Evolutionary conservation across 331 rosid species (phyloP).

Genomic region (Dryas integrifolia): DNA sequence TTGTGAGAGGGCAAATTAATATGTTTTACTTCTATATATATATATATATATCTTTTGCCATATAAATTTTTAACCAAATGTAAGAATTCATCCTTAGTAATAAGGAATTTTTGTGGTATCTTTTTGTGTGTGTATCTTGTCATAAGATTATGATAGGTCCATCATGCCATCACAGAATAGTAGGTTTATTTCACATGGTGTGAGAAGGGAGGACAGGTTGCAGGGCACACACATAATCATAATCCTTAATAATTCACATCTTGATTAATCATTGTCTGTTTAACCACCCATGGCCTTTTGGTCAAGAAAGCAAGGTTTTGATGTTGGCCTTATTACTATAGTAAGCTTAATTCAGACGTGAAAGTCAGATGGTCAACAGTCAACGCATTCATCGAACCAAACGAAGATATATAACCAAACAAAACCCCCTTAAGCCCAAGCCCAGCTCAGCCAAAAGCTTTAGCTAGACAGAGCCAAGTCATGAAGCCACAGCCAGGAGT

Average conservation of each 20-base stretch:
- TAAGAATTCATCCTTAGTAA: no score
- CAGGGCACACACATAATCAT: background rate
- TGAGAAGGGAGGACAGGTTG: no score
- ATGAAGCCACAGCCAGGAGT: conserved; percentile 23
- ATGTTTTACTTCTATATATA: no score
- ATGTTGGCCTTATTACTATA: conserved; percentile 18
- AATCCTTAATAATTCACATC: conserved; percentile 11
- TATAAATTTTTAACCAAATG: no score
- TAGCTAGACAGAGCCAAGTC: conserved; percentile 23
- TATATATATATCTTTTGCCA: no score
- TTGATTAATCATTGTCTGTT: conserved; percentile 30
- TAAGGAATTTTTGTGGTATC: no score
- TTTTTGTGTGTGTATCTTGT: no score
- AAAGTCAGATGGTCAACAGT: conserved; percentile 17
- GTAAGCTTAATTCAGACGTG: background rate
- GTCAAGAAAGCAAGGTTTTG: conserved; percentile 26
- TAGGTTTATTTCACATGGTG: no score
- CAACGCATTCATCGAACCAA: conserved; percentile 18
- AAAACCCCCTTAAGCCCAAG: conserved; percentile 1
- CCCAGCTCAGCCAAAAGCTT: background rate
- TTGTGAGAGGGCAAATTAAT: no score
- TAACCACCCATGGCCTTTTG: conserved; percentile 19
- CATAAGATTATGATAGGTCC: no score
- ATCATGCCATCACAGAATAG: no score
- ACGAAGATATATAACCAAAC: conserved; percentile 13